phyloP scores from a whole-genome alignment of 768 basidiomycete genomes.

The Leccinum subgranulosum region DNA sequence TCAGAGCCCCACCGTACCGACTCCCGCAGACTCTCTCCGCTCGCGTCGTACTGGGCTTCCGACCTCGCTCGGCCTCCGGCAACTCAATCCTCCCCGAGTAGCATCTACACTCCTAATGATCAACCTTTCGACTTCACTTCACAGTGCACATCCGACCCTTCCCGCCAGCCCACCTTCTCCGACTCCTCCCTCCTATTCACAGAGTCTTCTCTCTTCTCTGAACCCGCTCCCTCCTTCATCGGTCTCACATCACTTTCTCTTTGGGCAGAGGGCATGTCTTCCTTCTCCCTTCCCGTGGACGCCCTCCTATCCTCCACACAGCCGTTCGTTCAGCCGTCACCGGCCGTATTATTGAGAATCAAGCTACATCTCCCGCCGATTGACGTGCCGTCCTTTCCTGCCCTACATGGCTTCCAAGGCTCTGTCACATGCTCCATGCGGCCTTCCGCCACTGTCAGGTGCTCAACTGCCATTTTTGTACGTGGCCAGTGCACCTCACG shows the following conservation, averaged over 20 bases:
- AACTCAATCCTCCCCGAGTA: conserved; percentile 25
- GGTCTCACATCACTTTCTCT: conserved; percentile 45
- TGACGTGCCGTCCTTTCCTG: conserved; percentile 49
- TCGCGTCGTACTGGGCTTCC: conserved; percentile 29
- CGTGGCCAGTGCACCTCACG: conserved; percentile 49
- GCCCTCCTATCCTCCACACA: conserved; percentile 42
- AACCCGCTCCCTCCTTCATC: conserved; percentile 33
- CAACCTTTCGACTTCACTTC: conserved; percentile 10
- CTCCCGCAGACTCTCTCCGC: conserved; percentile 32
- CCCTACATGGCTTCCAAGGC: conserved; percentile 62
- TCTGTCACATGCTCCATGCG: conserved; percentile 51
- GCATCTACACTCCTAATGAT: conserved; percentile 24
- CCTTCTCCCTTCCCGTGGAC: conserved; percentile 58
- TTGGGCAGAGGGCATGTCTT: conserved; percentile 67
- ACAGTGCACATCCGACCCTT: conserved; percentile 25
- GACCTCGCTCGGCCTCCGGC: conserved; percentile 25
- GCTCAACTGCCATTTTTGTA: conserved; percentile 58
- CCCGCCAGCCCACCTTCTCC: conserved; percentile 21
- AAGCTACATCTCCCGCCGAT: conserved; percentile 56
- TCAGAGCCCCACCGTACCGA: conserved; percentile 28
- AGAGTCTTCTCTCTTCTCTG: conserved; percentile 26
- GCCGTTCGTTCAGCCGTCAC: conserved; percentile 34
- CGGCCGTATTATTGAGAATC: conserved; percentile 50
- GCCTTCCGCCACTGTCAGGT: conserved; percentile 56
- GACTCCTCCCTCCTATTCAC: conserved; percentile 30